A percentile compares a stretch with the other conserved stretches of the same genome.
Conservation (phyloP, 768 basidiomycete genomes). For the Amanita rimosa region DNA sequence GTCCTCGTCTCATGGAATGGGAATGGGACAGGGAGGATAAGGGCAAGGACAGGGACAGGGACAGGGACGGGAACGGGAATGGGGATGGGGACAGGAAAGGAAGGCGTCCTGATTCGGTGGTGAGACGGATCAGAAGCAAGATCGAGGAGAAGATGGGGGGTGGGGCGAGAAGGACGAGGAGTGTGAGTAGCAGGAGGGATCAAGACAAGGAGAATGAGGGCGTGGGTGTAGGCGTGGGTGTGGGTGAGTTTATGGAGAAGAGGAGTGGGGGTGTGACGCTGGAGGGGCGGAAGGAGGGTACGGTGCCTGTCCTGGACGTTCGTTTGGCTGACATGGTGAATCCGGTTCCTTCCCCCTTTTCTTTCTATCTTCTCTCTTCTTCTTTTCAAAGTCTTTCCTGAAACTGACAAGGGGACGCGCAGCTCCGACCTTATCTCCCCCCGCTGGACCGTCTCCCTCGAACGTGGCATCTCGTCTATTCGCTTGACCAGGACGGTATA, state of each 20-base stretch:
- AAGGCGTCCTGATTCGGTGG: not conserved
- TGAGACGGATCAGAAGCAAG: not conserved
- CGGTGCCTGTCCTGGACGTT: constrained; percentile 37
- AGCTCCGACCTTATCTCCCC: constrained; percentile 68
- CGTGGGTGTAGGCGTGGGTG: constrained; percentile 4
- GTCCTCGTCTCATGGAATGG: not conserved
- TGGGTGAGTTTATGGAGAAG: constrained; percentile 39
- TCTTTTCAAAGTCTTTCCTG: too few relatives aligned
- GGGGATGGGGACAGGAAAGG: not conserved
- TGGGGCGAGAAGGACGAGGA: constrained; percentile 1
- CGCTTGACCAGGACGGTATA: constrained; percentile 91
- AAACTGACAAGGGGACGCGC: too few relatives aligned
- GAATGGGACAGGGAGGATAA: not conserved
- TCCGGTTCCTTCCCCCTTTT: too few relatives aligned
- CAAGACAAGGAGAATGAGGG: constrained; percentile 7
- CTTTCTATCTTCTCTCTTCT: too few relatives aligned
- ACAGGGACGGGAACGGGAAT: not conserved
- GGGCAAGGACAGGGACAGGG: not conserved
- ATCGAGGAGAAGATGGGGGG: constrained; percentile 3
- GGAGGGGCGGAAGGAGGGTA: constrained; percentile 43
- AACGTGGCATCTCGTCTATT: constrained; percentile 75
- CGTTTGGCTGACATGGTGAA: constrained; percentile 53
- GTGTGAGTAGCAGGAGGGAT: not conserved
- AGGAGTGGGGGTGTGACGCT: constrained; percentile 38
- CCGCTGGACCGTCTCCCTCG: constrained; percentile 60